These are phyloP conservation scores for Tricholoma saponaceum DNA, from an alignment of 768 basidiomycete genomes.

Conservation along the genomic window DNA sequence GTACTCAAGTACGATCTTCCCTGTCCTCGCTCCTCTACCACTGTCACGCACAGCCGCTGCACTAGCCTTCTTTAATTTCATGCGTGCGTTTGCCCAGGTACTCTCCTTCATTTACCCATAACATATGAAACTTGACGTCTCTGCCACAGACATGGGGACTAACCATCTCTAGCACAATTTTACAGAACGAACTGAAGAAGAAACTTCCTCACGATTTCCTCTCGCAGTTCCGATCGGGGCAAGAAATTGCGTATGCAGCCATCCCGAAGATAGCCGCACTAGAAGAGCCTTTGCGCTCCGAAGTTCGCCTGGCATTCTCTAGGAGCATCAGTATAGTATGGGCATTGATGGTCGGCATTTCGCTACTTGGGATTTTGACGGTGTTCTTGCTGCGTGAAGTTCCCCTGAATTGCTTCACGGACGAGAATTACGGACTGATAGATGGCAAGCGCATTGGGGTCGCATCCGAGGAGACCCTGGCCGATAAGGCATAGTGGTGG, in stretches of 20 bases:
- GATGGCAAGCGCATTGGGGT: not conserved
- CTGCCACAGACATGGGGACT: constrained; percentile 43
- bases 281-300: constrained; percentile 19
- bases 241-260: constrained; percentile 40
- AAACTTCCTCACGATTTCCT: constrained; percentile 36
- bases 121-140: not conserved
- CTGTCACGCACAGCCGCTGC: constrained; percentile 38
- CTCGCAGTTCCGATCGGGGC: constrained; percentile 29
- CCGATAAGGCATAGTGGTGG: not conserved
- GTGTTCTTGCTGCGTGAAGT: constrained; percentile 5
- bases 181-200: constrained; percentile 45
- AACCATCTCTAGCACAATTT: constrained; percentile 43
- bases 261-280: constrained; percentile 39
- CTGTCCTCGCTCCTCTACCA: constrained; percentile 43
- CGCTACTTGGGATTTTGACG: constrained; percentile 4
- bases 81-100: constrained; percentile 32
- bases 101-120: not conserved
- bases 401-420: not conserved
- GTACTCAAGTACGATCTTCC: constrained; percentile 28
- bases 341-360: constrained; percentile 6
- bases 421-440: constrained; percentile 1
- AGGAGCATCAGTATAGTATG: constrained; percentile 9
- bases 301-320: constrained; percentile 11
- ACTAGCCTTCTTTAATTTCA: constrained; percentile 38
- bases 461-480: not conserved